Evolutionary conservation across 108 stramenopile species (phyloP), one percentile per base, ranked within the genome.

Genomic region (Nitzschia sp.): DNA sequence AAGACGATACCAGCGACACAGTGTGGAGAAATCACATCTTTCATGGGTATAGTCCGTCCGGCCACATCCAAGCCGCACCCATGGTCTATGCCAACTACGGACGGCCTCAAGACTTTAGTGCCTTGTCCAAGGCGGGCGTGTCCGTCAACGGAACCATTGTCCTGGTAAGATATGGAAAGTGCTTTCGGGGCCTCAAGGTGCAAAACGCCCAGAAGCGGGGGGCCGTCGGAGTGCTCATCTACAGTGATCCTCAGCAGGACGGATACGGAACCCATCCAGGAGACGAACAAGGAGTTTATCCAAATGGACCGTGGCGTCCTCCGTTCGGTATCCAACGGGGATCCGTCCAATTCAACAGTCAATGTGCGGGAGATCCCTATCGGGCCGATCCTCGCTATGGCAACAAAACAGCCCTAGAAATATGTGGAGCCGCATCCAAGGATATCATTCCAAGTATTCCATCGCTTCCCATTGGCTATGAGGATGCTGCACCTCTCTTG

Each of bases 171-270:
- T 89, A 89, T 59, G 88, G 88, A 13, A 35, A 75, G 34, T 89
- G 88, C 61, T 89, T 89, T 73, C 83, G 88, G 0, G 88, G 88
- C 2, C 70, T 89, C 32, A 89, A 89, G 59, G 85, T 84, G 4
- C 78, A 75, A 79, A 89, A 89, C 71, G 85, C 85, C 2, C 75
- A 89, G 71, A 1, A 3, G 3, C 76, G 72, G 4, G 83, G 83
- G 21, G 88, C 83, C 9, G 19, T 80, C 9, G 88, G 71, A 9
- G 75, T 69, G 1, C 38, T 89, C 1, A 80, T 89, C 65, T 89
- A 83, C 56, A 73, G 69, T 50, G 88, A 89, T 52, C 88, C 88
- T 1, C 29, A 45, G 34, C 68, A 89, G 15, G 88, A 89, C 70
- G 88, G 88, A 13, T 86, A 60, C 44, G 85, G 85, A 3, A 25